Conservation (phyloP, 1,284 basidiomycete genomes). For the Pascua sp. region DNA sequence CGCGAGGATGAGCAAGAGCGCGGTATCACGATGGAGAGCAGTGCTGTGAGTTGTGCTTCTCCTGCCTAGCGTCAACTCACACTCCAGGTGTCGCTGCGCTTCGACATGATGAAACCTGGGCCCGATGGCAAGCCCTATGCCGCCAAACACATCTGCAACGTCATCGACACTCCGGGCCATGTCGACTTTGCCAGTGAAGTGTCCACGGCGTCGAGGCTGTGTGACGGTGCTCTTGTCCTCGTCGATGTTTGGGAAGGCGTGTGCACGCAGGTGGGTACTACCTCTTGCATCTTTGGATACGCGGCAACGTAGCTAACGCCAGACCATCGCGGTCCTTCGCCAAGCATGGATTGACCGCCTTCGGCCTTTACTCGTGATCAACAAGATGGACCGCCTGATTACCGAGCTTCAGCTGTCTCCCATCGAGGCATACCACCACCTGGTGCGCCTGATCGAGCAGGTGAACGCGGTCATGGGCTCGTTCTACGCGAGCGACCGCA, state of each 20-base stretch:
- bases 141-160: constrained; percentile 58
- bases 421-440: constrained; percentile 89
- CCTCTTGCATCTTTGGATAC: too few relatives aligned
- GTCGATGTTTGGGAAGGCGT: constrained; percentile 98
- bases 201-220: constrained; percentile 86
- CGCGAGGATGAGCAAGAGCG: constrained; percentile 96
- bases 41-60: constrained; percentile 60
- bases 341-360: constrained; percentile 92
- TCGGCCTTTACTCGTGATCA: constrained; percentile 89
- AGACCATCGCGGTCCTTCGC: constrained; percentile 92
- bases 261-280: constrained; percentile 83
- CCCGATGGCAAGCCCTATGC: constrained; percentile 36
- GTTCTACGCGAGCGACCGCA: constrained; percentile 92
- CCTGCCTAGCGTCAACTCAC: neutral
- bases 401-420: constrained; percentile 91
- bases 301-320: too few relatives aligned
- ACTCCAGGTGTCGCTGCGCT: constrained; percentile 64
- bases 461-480: constrained; percentile 98
- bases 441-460: constrained; percentile 89
- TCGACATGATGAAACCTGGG: constrained; percentile 63
- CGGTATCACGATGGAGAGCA: constrained; percentile 98
- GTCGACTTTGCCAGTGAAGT: constrained; percentile 98
- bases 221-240: constrained; percentile 93
- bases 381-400: constrained; percentile 94
- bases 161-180: constrained; percentile 98